Evolutionary conservation across 805 yeast genomes (phyloP).

Genomic region (Metschnikowia orientalis): DNA sequence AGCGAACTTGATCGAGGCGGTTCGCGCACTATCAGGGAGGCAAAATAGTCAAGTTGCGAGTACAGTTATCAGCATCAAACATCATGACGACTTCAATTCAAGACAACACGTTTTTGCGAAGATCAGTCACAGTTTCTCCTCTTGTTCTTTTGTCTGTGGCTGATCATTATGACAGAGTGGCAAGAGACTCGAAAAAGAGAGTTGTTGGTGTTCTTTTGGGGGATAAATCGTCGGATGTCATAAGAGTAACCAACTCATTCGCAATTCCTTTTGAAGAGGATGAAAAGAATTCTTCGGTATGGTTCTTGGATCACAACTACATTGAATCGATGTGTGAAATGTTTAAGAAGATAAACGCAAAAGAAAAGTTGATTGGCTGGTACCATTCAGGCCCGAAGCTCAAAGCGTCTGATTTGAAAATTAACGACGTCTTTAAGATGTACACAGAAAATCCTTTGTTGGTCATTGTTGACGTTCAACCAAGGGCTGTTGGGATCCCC

Average conservation of each 20-base stretch:
- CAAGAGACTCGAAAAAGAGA: slow-evolving; percentile 66
- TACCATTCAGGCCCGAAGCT: slow-evolving; percentile 97
- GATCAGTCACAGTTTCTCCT: slow-evolving; percentile 89
- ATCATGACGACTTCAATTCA: slow-evolving; percentile 26
- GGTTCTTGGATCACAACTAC: slow-evolving; percentile 96
- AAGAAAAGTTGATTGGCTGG: slow-evolving; percentile 97
- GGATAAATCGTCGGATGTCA: slow-evolving; percentile 52
- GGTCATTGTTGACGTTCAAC: slow-evolving; percentile 87
- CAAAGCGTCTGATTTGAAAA: slow-evolving; percentile 80
- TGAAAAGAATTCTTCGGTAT: slow-evolving; percentile 81
- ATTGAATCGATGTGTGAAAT: slow-evolving; percentile 95
- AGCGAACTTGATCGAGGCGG: slow-evolving; percentile 5
- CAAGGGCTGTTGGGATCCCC: slow-evolving; percentile 82
- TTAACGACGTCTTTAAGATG: slow-evolving; percentile 81
- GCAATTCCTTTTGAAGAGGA: slow-evolving; percentile 99
- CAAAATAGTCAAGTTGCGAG: slow-evolving; percentile 2
- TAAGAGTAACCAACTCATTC: slow-evolving; percentile 84
- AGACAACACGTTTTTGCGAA: slow-evolving; percentile 38
- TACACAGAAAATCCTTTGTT: slow-evolving; percentile 79
- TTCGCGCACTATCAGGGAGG: slow-evolving; percentile 13
- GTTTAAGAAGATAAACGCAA: slow-evolving; percentile 97
- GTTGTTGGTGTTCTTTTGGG: slow-evolving; percentile 95
- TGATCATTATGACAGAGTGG: slow-evolving; percentile 89
- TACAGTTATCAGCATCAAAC: neutral
- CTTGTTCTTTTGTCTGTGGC: slow-evolving; percentile 89